Conservation (phyloP, 176 grass and related monocot species). For the Elaeis guineensis region DNA sequence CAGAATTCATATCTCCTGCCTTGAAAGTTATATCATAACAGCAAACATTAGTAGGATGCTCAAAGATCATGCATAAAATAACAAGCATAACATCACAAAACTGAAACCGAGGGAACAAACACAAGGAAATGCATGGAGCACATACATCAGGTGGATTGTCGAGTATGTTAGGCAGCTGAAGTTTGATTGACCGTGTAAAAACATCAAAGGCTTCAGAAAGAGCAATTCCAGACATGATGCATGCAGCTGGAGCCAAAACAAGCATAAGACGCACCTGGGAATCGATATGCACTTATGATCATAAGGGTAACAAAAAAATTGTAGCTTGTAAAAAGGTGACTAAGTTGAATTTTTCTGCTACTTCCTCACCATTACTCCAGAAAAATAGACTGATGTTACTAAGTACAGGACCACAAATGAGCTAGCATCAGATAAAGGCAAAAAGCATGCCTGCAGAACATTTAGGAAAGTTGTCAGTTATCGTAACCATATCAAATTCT, state of each 20-base stretch:
- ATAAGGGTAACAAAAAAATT: conserved; percentile 8
- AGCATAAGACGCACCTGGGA: conserved; percentile 98
- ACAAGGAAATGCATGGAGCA: conserved; percentile 34
- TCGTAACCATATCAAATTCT: neutral
- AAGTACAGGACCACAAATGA: conserved; percentile 93
- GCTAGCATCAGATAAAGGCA: conserved; percentile 97
- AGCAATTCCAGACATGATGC: conserved; percentile 95
- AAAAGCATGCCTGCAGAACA: conserved; percentile 81
- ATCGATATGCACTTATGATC: conserved; percentile 1
- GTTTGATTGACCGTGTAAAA: conserved; percentile 82
- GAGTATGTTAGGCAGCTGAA: conserved; percentile 68
- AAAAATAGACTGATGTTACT: conserved; percentile 94
- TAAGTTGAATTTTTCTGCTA: conserved; percentile 1
- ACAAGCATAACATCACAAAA: too few relatives aligned
- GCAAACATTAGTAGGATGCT: conserved; percentile 23
- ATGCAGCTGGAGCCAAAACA: conserved; percentile 96
- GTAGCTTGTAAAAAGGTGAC: neutral
- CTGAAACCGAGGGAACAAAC: neutral
- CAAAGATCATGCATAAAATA: neutral
- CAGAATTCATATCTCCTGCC: conserved; percentile 44
- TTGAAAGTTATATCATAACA: conserved; percentile 30
- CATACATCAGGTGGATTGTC: conserved; percentile 46
- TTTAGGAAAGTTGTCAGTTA: conserved; percentile 1
- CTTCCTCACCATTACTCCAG: conserved; percentile 96
- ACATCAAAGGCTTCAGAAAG: conserved; percentile 78